These are phyloP conservation scores for Leccinum subgranulosum DNA, from an alignment of 768 basidiomycete genomes.

Conservation along the genomic window DNA sequence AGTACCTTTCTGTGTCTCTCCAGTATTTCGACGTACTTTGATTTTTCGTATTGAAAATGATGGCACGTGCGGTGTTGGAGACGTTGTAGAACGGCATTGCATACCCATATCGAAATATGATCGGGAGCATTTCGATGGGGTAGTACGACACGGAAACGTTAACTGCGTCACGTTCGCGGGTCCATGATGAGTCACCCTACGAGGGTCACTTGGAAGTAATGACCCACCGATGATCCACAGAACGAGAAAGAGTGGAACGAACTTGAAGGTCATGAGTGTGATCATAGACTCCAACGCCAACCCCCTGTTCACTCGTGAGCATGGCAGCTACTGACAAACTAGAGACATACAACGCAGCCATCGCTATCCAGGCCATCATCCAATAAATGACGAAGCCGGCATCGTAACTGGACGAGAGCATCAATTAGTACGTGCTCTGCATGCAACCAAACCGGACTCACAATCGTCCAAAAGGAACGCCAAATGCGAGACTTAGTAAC, in stretches of 20 bases:
- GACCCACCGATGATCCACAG: slow-evolving; percentile 58
- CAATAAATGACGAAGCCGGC: slow-evolving; percentile 62
- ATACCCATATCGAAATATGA: slow-evolving; percentile 63
- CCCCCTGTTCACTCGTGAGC: slow-evolving; percentile 40
- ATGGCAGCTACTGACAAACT: background rate
- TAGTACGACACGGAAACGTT: slow-evolving; percentile 57
- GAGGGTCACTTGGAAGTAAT: background rate
- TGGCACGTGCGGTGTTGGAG: slow-evolving; percentile 52
- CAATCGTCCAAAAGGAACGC: slow-evolving; percentile 50
- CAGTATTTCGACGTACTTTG: slow-evolving; percentile 38
- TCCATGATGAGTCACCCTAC: background rate
- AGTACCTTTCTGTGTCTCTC: background rate
- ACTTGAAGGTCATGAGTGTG: slow-evolving; percentile 49
- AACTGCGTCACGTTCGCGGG: slow-evolving; percentile 28
- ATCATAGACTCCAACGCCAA: slow-evolving; percentile 59
- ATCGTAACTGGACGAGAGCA: slow-evolving; percentile 36
- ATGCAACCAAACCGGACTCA: slow-evolving; percentile 23
- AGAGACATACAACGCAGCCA: slow-evolving; percentile 50
- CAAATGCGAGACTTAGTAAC: slow-evolving; percentile 58
- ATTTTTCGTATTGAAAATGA: slow-evolving; percentile 67
- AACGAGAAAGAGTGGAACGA: slow-evolving; percentile 60
- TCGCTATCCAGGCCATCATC: slow-evolving; percentile 60
- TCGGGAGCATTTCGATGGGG: slow-evolving; percentile 58
- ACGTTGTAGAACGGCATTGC: slow-evolving; percentile 74
- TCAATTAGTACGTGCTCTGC: background rate